Conservation (phyloP, 176 grass and related monocot genomes). For the Aegilops speltoides region DNA sequence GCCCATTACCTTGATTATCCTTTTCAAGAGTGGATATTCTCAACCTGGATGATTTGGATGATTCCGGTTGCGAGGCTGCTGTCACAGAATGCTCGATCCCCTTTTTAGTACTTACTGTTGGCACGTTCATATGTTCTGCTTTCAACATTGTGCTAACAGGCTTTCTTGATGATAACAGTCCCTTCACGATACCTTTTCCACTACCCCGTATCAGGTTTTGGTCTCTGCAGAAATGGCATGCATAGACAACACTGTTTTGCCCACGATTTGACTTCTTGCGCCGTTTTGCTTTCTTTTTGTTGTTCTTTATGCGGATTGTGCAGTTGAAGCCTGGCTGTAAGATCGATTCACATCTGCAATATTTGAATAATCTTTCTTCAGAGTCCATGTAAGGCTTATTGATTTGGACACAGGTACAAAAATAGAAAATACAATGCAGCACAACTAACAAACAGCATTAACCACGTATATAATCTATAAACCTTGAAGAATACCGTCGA, state of each 20-base stretch:
- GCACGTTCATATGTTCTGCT: too few species aligned
- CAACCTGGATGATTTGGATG: background rate
- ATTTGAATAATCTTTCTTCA: background rate
- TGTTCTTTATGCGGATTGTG: conserved; percentile 37
- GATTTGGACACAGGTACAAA: background rate
- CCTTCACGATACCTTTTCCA: conserved; percentile 53
- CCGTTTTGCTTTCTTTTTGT: conserved; percentile 41
- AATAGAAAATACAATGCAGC: background rate
- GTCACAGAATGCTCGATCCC: conserved; percentile 11
- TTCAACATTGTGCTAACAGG: too few species aligned
- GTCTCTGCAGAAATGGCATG: conserved; percentile 72
- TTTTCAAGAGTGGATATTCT: background rate
- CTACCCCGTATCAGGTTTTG: conserved; percentile 64
- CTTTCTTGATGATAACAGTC: conserved; percentile 51
- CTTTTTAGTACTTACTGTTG: conserved; percentile 3
- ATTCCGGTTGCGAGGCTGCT: background rate
- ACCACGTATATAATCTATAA: background rate
- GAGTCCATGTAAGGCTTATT: background rate
- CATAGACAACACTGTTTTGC: conserved; percentile 61
- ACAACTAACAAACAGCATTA: background rate
- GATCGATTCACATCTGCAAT: conserved; percentile 77
- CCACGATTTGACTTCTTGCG: conserved; percentile 36
- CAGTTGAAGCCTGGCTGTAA: conserved; percentile 72
- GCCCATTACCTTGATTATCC: background rate
- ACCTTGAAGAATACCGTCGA: conserved; percentile 2